Evolutionary conservation across 306 rosid genomes (phyloP).

Genomic region (Purshia tridentata): DNA sequence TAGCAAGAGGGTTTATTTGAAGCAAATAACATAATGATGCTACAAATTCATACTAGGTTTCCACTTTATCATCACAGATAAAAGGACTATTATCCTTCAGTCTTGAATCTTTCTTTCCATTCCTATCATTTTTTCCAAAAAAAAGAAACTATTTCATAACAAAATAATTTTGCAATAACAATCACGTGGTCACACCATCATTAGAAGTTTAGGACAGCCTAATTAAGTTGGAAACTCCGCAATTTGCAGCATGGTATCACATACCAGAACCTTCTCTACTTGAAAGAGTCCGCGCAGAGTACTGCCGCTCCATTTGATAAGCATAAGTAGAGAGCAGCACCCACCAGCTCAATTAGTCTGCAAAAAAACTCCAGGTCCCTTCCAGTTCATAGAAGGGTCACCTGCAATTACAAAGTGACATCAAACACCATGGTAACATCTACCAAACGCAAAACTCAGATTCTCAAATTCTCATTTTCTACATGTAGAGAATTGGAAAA

Average conservation of each 20-base stretch:
- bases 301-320: conserved; percentile 62
- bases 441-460: neutral
- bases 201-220: neutral
- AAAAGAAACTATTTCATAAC: neutral
- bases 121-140: neutral
- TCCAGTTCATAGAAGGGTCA: conserved; percentile 33
- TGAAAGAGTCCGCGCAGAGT: conserved; percentile 48
- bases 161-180: neutral
- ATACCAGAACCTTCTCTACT: conserved; percentile 50
- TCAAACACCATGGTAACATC: neutral
- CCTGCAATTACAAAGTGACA: conserved; percentile 36
- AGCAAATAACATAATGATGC: neutral
- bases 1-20: neutral
- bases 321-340: conserved; percentile 55
- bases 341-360: conserved; percentile 29
- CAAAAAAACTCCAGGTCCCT: conserved; percentile 23
- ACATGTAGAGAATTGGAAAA: neutral
- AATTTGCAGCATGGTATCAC: conserved; percentile 15
- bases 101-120: neutral
- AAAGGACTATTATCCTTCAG: neutral
- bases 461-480: neutral
- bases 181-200: neutral
- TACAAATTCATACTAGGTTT: neutral
- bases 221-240: neutral
- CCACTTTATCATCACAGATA: neutral